phyloP scores from a whole-genome alignment of 2,329 filamentous ascomycete species.

The Nemania sp. region DNA sequence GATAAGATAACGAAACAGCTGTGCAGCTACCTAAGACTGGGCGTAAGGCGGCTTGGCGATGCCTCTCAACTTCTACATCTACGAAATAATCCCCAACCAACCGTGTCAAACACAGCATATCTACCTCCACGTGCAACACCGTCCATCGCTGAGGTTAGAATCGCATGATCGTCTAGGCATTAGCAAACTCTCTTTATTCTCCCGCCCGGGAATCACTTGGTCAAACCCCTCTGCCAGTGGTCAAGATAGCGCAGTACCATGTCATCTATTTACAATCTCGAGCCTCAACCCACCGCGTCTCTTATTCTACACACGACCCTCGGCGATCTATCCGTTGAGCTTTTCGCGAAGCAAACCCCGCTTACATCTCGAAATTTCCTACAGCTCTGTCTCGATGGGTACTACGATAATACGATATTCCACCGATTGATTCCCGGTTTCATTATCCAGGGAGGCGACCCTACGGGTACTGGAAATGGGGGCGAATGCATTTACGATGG shows the following conservation, averaged over 20 bases:
- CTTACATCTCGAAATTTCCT: slow-evolving; percentile 93
- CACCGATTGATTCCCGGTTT: slow-evolving; percentile 92
- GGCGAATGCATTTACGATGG: slow-evolving; percentile 92
- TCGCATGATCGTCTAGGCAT: not conserved
- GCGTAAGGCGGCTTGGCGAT: not conserved
- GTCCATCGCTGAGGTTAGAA: not conserved
- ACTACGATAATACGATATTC: slow-evolving; percentile 93
- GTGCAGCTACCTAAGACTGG: not conserved
- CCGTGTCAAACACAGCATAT: not conserved
- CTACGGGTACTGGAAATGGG: slow-evolving; percentile 87
- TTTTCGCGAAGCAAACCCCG: slow-evolving; percentile 94
- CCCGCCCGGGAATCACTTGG: not conserved
- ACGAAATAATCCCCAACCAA: too few species aligned
- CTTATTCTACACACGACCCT: slow-evolving; percentile 87
- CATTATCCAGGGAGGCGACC: slow-evolving; percentile 92
- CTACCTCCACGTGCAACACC: not conserved
- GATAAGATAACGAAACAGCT: slow-evolving; percentile 19
- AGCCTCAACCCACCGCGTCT: slow-evolving; percentile 91
- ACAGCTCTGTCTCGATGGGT: slow-evolving; percentile 91
- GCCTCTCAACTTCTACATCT: not conserved
- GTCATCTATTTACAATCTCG: slow-evolving; percentile 91
- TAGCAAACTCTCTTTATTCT: not conserved
- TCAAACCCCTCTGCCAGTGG: not conserved
- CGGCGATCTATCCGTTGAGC: slow-evolving; percentile 86
- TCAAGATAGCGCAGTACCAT: slow-evolving; percentile 51